These are phyloP conservation scores for Ophiobolus disseminans DNA, from an alignment of 2,329 filamentous ascomycete species.

Conservation along the genomic window DNA sequence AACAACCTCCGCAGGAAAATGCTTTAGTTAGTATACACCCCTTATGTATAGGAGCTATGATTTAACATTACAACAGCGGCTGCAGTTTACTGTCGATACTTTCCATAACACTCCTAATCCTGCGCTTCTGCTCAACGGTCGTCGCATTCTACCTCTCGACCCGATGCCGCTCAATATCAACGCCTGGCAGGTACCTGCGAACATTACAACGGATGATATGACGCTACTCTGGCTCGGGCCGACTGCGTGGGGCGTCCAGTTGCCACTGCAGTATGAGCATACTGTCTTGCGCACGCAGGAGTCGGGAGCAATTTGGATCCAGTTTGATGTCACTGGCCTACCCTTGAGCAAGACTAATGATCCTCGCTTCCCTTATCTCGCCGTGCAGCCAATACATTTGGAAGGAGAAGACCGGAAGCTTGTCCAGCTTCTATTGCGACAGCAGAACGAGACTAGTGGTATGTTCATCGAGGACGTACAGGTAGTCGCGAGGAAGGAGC, in stretches of 20 bases:
- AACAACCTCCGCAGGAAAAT: conserved; percentile 27
- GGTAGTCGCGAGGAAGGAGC: conserved; percentile 27
- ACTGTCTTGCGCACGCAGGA: conserved; percentile 24
- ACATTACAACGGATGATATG: conserved; percentile 15
- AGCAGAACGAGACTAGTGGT: conserved; percentile 9
- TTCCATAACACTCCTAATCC: conserved; percentile 12
- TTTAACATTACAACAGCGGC: conserved; percentile 17
- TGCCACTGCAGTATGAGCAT: conserved; percentile 37
- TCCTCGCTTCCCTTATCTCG: neutral
- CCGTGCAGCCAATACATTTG: conserved; percentile 13
- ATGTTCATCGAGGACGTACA: conserved; percentile 34
- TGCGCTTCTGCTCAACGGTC: conserved; percentile 30
- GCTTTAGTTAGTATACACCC: conserved; percentile 27
- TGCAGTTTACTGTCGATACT: conserved; percentile 31
- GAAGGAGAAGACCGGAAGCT: conserved; percentile 28
- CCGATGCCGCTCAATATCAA: conserved; percentile 29
- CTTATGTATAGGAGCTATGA: neutral
- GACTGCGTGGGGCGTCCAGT: conserved; percentile 9
- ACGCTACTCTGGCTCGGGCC: conserved; percentile 13
- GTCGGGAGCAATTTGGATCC: conserved; percentile 25
- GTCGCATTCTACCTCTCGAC: conserved; percentile 28
- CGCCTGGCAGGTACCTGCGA: conserved; percentile 30
- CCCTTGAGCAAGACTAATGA: conserved; percentile 3
- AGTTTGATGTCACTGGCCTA: conserved; percentile 38
- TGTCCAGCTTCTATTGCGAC: conserved; percentile 32